Evolutionary conservation across 2,329 filamentous ascomycete genomes (phyloP).

Genomic region (Bipolaris cookei): DNA sequence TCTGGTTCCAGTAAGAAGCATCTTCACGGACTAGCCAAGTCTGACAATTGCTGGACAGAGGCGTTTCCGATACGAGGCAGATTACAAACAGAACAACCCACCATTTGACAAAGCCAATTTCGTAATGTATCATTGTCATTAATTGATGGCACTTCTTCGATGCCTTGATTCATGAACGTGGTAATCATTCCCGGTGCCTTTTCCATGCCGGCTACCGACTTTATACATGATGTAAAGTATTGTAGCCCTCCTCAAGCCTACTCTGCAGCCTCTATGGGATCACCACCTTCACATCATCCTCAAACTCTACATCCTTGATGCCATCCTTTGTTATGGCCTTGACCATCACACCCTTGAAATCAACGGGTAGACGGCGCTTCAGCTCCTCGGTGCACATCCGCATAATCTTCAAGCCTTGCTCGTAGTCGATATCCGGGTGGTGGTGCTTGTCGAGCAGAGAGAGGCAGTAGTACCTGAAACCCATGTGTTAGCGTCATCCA

Average conservation of each 20-base stretch:
- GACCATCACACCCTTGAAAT: constrained; percentile 95
- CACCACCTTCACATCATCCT: constrained; percentile 77
- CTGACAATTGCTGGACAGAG: not conserved
- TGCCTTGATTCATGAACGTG: constrained; percentile 10
- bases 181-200: constrained; percentile 8
- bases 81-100: not conserved
- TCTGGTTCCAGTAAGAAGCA: too few relatives aligned
- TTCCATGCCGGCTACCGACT: constrained; percentile 4
- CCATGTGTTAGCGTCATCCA: constrained; percentile 6
- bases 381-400: constrained; percentile 96
- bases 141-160: constrained; percentile 9
- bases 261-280: constrained; percentile 55
- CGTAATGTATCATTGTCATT: constrained; percentile 10
- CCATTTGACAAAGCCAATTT: not conserved
- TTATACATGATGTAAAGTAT: constrained; percentile 3
- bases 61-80: not conserved
- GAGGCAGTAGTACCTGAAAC: constrained; percentile 86
- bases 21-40: not conserved
- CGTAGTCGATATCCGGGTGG: constrained; percentile 88
- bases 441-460: constrained; percentile 99
- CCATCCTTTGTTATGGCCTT: constrained; percentile 97
- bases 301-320: constrained; percentile 81
- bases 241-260: not conserved
- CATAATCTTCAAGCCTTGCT: constrained; percentile 89
- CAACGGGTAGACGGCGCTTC: constrained; percentile 94